Conservation (phyloP, 257 asterid genomes). For the Thymus mandschuricus region DNA sequence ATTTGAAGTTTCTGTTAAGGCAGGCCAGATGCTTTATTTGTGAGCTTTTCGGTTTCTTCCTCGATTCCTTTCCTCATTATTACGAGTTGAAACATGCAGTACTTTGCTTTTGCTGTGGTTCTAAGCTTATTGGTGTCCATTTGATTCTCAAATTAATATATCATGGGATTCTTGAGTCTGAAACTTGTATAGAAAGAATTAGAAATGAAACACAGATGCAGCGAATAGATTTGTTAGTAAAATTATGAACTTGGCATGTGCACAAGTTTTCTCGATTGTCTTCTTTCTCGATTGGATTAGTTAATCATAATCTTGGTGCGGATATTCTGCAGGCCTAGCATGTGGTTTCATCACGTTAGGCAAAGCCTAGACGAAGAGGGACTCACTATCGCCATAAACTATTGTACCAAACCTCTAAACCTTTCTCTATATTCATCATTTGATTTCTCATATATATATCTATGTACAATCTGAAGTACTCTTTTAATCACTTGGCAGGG, state of each 20-base stretch:
- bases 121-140: background rate
- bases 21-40: conserved; percentile 91
- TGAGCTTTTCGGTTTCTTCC: conserved; percentile 43
- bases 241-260: background rate
- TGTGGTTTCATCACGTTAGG: conserved; percentile 95
- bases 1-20: conserved; percentile 82
- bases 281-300: background rate
- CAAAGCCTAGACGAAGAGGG: conserved; percentile 70
- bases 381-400: conserved; percentile 83
- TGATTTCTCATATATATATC: background rate
- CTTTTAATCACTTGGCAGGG: conserved; percentile 55
- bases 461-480: conserved; percentile 17
- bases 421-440: conserved; percentile 16
- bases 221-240: background rate
- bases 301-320: background rate
- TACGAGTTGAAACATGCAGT: background rate
- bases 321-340: conserved; percentile 80
- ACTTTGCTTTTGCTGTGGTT: conserved; percentile 4
- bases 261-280: background rate
- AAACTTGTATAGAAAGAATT: background rate
- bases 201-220: background rate
- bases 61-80: background rate
- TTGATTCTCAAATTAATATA: background rate
- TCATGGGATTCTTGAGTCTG: background rate
- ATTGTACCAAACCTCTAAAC: conserved; percentile 48